A percentile compares a stretch with the other conserved stretches of the same genome.
Conservation (phyloP, 78 protist genomes). For the Chrysochromulina parva region DNA sequence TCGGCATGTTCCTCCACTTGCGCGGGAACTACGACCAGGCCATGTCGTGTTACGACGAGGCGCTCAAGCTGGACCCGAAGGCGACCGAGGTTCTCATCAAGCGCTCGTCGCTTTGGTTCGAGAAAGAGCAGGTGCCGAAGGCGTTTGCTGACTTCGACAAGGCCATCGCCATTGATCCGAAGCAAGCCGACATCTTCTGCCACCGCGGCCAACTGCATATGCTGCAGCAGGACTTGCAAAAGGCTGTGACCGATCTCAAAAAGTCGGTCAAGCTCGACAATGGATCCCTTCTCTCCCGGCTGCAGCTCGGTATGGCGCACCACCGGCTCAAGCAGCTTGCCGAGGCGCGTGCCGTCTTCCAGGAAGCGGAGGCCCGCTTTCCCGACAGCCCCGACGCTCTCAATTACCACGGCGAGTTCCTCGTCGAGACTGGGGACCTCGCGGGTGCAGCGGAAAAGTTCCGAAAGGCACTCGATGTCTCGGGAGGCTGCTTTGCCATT, state of each 20-base stretch:
- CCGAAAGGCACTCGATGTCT: background rate
- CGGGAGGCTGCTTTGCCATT: background rate
- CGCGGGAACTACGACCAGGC: background rate
- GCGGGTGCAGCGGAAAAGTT: background rate
- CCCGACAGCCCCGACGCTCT: background rate
- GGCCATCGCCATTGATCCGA: background rate
- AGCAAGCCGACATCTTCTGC: background rate
- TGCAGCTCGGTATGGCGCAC: constrained; percentile 8
- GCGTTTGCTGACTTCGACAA: background rate
- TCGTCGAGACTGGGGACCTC: background rate
- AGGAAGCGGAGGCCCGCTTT: background rate
- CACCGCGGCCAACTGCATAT: constrained; percentile 24
- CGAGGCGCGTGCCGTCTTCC: constrained; percentile 1
- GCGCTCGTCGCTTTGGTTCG: background rate
- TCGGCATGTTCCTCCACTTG: background rate
- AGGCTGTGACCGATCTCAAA: background rate
- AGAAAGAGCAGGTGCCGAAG: background rate
- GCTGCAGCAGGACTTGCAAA: background rate
- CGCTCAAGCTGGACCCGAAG: background rate
- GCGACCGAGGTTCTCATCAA: background rate
- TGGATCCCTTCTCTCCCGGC: background rate
- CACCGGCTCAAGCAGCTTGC: background rate
- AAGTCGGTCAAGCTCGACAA: background rate
- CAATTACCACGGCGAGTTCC: constrained; percentile 9
- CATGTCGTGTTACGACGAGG: background rate